These are phyloP conservation scores for Chrysanthemum lavandulifolium DNA, from an alignment of 129 eudicot genomes.

Conservation along the genomic window DNA sequence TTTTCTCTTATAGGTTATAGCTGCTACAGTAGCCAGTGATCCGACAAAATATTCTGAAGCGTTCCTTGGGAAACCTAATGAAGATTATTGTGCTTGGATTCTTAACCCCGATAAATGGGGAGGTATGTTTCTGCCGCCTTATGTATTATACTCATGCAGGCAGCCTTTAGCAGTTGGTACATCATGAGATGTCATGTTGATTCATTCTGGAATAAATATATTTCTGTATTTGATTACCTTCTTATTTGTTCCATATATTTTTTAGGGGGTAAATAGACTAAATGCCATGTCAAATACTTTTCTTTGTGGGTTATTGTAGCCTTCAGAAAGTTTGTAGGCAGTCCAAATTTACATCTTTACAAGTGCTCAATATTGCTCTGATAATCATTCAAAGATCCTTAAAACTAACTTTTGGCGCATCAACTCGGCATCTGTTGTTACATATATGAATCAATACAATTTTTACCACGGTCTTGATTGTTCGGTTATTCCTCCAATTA, in stretches of 20 bases:
- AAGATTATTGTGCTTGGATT: constrained; percentile 93
- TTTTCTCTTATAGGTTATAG: constrained; percentile 62
- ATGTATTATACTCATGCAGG: not conserved
- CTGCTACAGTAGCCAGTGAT: constrained; percentile 93
- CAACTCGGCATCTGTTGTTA: not conserved
- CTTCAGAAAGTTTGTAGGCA: no score
- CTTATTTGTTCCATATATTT: not conserved
- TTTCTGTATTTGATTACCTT: not conserved
- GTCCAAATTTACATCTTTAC: not conserved
- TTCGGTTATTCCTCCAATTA: not conserved
- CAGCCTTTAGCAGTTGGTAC: not conserved
- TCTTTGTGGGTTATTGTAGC: no score
- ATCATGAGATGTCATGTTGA: not conserved
- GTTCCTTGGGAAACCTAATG: constrained; percentile 79
- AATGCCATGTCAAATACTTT: no score
- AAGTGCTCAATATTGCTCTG: not conserved
- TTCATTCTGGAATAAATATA: not conserved
- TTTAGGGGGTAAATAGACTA: no score
- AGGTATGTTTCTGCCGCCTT: constrained; percentile 43
- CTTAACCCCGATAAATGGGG: constrained; percentile 96
- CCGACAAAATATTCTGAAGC: constrained; percentile 86
- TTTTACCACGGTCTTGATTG: not conserved
- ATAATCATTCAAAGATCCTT: not conserved
- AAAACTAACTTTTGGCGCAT: not conserved
- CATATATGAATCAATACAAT: not conserved